A percentile compares a stretch with the other conserved stretches of the same genome.
These are phyloP conservation scores for Trichoderma endophyticum DNA, from an alignment of 2,329 filamentous ascomycete genomes.

Conservation along the genomic window DNA sequence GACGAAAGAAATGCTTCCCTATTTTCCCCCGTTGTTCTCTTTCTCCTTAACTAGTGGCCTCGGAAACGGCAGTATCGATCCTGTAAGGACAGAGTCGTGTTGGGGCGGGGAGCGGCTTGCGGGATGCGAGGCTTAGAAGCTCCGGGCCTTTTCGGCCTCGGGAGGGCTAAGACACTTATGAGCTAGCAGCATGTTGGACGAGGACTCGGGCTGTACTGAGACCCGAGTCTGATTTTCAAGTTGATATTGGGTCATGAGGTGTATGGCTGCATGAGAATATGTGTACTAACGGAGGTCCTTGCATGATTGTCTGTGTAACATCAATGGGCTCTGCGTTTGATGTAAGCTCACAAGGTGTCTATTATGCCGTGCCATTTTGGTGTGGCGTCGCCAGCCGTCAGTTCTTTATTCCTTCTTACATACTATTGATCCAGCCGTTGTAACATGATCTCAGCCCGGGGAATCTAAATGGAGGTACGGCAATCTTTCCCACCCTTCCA, in stretches of 20 bases:
- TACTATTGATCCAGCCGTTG: not conserved
- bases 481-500: not conserved
- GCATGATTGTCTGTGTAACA: not conserved
- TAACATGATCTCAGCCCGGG: not conserved
- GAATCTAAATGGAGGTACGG: not conserved
- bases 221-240: not conserved
- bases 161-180: slow-evolving; percentile 8
- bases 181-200: not conserved
- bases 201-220: not conserved
- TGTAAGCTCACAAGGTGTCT: not conserved
- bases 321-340: not conserved
- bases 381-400: not conserved
- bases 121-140: not conserved
- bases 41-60: not conserved
- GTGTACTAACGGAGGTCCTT: not conserved
- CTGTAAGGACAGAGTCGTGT: not conserved
- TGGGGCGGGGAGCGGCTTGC: slow-evolving; percentile 10
- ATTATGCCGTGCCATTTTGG: not conserved
- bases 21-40: not conserved
- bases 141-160: slow-evolving; percentile 12
- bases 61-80: not conserved
- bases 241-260: not conserved
- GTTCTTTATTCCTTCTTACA: not conserved
- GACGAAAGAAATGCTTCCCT: not conserved
- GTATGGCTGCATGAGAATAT: not conserved